A percentile compares a stretch with the other conserved stretches of the same genome.
These are phyloP conservation scores for Blastobotrys ciferrii DNA, from an alignment of 1,139 yeast genomes.

Conservation along the genomic window DNA sequence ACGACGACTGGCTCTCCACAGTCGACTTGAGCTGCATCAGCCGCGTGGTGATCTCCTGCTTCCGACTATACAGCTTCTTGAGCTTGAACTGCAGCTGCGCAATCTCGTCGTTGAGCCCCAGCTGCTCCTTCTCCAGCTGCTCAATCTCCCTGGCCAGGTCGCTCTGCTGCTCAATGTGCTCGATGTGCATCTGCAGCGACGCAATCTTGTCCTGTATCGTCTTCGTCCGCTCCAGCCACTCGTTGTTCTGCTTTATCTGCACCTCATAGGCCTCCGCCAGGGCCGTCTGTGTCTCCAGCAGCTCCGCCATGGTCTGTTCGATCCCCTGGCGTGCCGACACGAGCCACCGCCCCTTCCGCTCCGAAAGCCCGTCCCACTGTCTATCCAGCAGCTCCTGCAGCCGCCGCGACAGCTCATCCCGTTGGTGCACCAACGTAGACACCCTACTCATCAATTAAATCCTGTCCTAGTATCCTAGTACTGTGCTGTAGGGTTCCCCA, in stretches of 20 bases:
- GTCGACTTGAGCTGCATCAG: conserved; percentile 17
- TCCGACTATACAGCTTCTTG: conserved; percentile 17
- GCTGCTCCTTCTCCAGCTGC: conserved; percentile 14
- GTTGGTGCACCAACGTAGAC: conserved; percentile 8
- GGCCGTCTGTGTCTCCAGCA: conserved; percentile 19
- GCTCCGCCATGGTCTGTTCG: conserved; percentile 21
- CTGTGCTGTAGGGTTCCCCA: no score
- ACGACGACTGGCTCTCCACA: conserved; percentile 20
- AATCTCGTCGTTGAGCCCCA: conserved; percentile 17
- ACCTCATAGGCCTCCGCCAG: conserved; percentile 20
- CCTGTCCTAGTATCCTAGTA: not conserved
- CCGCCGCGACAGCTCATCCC: conserved; percentile 16
- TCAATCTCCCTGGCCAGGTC: conserved; percentile 15
- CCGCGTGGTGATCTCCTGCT: conserved; percentile 11
- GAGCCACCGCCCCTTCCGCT: conserved; percentile 22
- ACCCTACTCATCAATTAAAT: not conserved
- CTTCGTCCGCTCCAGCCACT: conserved; percentile 20
- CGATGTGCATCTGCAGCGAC: conserved; percentile 16
- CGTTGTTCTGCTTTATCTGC: conserved; percentile 17
- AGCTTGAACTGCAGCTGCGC: conserved; percentile 21
- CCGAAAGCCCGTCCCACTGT: conserved; percentile 29
- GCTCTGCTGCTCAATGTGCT: conserved; percentile 18
- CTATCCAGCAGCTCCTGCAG: conserved; percentile 27
- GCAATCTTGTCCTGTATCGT: conserved; percentile 16
- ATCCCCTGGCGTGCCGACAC: conserved; percentile 25